Evolutionary conservation across 2,329 filamentous ascomycete species (phyloP).

Genomic region (Colletotrichum falcatum): DNA sequence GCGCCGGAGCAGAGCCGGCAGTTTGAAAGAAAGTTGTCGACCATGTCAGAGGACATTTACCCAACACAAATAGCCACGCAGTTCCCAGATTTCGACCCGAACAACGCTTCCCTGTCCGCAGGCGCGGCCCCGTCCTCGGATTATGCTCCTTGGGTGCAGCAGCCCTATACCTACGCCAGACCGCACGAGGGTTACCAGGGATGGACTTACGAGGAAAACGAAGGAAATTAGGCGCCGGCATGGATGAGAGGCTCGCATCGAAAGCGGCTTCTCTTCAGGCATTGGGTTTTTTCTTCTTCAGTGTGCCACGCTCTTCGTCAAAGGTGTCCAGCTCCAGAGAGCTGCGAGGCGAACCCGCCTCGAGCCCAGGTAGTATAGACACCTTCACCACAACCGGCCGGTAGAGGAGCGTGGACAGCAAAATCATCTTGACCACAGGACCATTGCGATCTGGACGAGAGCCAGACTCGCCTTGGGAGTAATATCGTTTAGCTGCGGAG

Average conservation of each 20-base stretch:
- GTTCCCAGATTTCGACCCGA: slow-evolving; percentile 52
- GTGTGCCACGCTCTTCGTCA: background rate
- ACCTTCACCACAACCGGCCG: background rate
- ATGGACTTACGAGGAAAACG: slow-evolving; percentile 52
- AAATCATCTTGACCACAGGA: background rate
- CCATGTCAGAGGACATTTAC: slow-evolving; percentile 58
- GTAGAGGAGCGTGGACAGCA: background rate
- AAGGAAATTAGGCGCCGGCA: background rate
- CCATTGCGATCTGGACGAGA: slow-evolving; percentile 13
- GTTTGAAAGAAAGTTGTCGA: slow-evolving; percentile 58
- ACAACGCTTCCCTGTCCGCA: slow-evolving; percentile 53
- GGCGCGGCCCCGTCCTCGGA: slow-evolving; percentile 52
- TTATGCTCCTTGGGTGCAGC: slow-evolving; percentile 58
- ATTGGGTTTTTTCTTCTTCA: background rate
- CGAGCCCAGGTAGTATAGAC: background rate
- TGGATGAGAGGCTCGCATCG: background rate
- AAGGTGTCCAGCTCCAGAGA: background rate
- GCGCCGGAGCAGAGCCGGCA: slow-evolving; percentile 52
- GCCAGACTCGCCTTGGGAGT: slow-evolving; percentile 18
- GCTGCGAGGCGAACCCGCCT: background rate
- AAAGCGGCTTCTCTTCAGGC: background rate
- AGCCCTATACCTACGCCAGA: slow-evolving; percentile 57
- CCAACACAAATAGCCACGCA: slow-evolving; percentile 53
- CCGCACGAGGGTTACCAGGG: slow-evolving; percentile 52
- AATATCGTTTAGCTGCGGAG: slow-evolving; percentile 5